Percentiles rank a stretch among this genome's conserved stretches.
Evolutionary conservation across 1,284 basidiomycete genomes (phyloP).

Genomic region (Rhodotorula sp.): DNA sequence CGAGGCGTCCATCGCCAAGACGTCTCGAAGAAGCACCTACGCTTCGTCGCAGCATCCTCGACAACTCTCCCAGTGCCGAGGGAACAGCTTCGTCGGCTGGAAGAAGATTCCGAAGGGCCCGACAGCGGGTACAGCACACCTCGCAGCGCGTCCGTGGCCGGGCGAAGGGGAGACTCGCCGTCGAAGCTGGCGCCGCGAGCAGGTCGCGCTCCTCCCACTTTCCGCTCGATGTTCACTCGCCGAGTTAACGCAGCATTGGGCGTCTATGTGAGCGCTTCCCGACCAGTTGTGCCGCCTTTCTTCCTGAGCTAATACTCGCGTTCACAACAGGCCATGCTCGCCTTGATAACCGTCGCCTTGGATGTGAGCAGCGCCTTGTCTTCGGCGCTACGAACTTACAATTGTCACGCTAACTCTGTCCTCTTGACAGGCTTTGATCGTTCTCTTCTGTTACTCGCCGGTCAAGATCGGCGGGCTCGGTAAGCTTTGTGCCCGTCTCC

Average conservation of each 20-base stretch:
- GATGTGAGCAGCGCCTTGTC: conserved; percentile 8
- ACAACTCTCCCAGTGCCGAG: conserved; percentile 23
- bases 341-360: conserved; percentile 34
- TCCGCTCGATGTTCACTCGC: conserved; percentile 17
- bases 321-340: conserved; percentile 30
- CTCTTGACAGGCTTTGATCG: conserved; percentile 30
- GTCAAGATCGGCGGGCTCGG: conserved; percentile 38
- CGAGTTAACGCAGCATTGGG: conserved; percentile 19
- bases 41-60: conserved; percentile 20
- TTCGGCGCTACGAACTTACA: too few species aligned
- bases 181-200: neutral
- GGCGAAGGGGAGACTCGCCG: neutral
- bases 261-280: conserved; percentile 13
- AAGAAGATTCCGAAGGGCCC: conserved; percentile 10
- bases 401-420: neutral
- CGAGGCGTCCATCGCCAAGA: neutral
- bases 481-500: neutral
- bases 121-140: conserved; percentile 42
- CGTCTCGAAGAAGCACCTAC: conserved; percentile 7
- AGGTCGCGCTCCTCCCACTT: conserved; percentile 2
- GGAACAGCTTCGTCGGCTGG: conserved; percentile 12
- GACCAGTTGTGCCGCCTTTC: neutral
- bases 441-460: conserved; percentile 42
- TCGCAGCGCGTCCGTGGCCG: neutral
- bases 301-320: neutral